Evolutionary conservation across 2,329 filamentous ascomycete species (phyloP).

Genomic region (Hymenoscyphus fructigenus): DNA sequence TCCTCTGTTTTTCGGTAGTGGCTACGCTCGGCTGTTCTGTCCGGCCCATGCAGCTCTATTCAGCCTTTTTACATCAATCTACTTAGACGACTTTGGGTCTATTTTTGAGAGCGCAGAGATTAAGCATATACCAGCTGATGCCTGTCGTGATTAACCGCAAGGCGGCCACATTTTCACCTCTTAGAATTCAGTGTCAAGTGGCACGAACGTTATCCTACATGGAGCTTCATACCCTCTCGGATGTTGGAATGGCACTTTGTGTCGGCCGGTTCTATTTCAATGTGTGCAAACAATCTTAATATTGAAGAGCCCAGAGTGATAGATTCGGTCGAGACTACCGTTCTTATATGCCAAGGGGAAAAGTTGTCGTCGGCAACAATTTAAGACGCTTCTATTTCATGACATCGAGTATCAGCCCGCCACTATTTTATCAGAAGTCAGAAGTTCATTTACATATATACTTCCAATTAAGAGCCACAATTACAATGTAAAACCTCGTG

Average conservation of each 20-base stretch:
- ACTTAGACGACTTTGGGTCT: conserved; percentile 17
- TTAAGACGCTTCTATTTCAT: neutral
- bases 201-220: neutral
- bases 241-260: conserved; percentile 10
- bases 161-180: conserved; percentile 13
- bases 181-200: conserved; percentile 2
- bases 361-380: neutral
- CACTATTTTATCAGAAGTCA: neutral
- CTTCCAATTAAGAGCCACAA: neutral
- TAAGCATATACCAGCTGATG: conserved; percentile 15
- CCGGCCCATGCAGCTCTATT: conserved; percentile 15
- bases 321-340: neutral
- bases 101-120: conserved; percentile 22
- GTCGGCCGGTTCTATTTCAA: conserved; percentile 7
- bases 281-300: conserved; percentile 1
- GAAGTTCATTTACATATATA: neutral
- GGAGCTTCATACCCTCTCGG: neutral
- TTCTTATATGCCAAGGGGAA: neutral
- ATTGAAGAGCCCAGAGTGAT: neutral
- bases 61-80: conserved; percentile 23
- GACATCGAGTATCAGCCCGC: neutral
- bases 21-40: conserved; percentile 13
- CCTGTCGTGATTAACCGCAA: conserved; percentile 16
- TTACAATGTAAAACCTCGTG: conserved; percentile 3
- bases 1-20: conserved; percentile 8